These are phyloP conservation scores for Neurospora africana DNA, from an alignment of 495 filamentous ascomycete species.

Conservation along the genomic window DNA sequence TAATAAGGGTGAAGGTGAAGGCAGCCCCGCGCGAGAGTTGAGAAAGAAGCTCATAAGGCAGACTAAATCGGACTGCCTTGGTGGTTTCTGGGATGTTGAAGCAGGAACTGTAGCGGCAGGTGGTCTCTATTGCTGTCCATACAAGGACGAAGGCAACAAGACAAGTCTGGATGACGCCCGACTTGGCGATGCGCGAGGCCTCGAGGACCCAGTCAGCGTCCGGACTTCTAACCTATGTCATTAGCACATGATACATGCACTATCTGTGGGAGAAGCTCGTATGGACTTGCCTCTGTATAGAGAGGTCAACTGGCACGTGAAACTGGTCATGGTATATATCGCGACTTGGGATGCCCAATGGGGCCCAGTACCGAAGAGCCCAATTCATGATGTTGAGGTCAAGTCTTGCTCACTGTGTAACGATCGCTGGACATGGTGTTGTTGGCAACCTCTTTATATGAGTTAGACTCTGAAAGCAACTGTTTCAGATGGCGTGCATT, in stretches of 20 bases:
- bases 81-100: neutral
- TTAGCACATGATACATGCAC: neutral
- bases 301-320: neutral
- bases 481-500: neutral
- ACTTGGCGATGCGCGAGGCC: constrained; percentile 1
- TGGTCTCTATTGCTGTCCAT: constrained; percentile 1
- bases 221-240: neutral
- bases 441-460: neutral
- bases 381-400: neutral
- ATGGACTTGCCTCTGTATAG: neutral
- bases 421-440: neutral
- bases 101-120: neutral
- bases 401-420: neutral
- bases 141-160: neutral
- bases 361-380: neutral
- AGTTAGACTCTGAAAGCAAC: neutral
- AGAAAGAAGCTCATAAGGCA: constrained; percentile 21
- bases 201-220: constrained; percentile 2
- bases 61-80: constrained; percentile 18
- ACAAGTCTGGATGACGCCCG: constrained; percentile 2
- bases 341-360: neutral
- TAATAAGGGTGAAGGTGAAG: constrained; percentile 19
- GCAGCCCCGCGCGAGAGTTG: constrained; percentile 23
- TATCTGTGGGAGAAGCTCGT: neutral
- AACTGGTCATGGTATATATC: neutral